Evolutionary conservation across 306 rosid genomes (phyloP), one percentile per base, ranked within the genome.

Genomic region (Nissolia schottii): DNA sequence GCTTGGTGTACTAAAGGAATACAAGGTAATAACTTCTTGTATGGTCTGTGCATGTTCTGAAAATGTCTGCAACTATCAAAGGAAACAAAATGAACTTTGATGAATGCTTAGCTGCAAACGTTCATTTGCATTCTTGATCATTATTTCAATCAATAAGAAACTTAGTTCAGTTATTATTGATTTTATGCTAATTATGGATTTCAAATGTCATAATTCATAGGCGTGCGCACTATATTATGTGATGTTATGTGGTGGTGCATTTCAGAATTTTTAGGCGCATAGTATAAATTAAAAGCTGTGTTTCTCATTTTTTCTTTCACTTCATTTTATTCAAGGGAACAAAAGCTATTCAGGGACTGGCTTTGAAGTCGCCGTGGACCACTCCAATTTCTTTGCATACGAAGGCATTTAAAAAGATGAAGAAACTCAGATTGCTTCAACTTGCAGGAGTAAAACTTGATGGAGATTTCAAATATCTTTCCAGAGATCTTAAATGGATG

Each of bases 341-440:
- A 6, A 5, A 20, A 38, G 20, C 25, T 61, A 13, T 77, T 6
- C 20, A 70, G 18, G 81, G 81, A 5, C 4, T 77, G 11, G 12
- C 60, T 70, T 53, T 77, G 56, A 70, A 29, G 71, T 20, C 24
- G 1, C 57, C 29, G 5, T 32, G 32, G 10, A 24, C 0, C 1
- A 3, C 20, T 53, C 15, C n/a, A 51, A 4, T 9, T 2, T 5
- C 5, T 13, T 29, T 78, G 22, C 19, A 12, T 4, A 62, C 73
- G 10, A 15, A 22, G 8, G 67, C 77, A 5, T 78, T 78, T 62
- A n/a, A 53, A 58, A 7, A 70, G 24, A 78, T 78, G 82, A 57
- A 54, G 16, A 62, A 16, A 35, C 73, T 78, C 0, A 67, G 74
- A 18, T 32, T 76, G 28, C 68, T 76, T 16, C 14, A 24, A 18